Base-by-base conservation (phyloP, 208 protist genomes). In the Leptomonas pyrrhocoris region DNA sequence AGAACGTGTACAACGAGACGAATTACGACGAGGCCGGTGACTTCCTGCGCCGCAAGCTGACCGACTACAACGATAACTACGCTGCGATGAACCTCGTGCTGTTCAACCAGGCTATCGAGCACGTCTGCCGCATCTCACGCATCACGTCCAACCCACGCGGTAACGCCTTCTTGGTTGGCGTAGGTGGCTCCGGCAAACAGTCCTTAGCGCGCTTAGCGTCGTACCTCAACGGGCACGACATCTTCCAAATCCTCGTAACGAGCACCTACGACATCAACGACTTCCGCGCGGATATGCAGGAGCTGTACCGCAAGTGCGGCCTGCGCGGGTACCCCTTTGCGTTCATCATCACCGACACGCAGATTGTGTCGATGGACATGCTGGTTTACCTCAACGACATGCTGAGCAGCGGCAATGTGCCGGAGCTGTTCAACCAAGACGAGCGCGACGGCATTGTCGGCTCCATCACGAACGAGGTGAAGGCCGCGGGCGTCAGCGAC, bases 371-470 rank as follows among this genome's bases (percentile, higher is more conserved):
- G 40, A 89, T 98, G 62, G 84, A 98, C 66, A 98, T 98, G 89
- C 81, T 99, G 15, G 97, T 99, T 46, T 98, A 99, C 77, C 77
- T 99, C 36, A 99, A 99, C 84, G 98, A 98, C 76, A 97, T 99
- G 80, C 85, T 99, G 19, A 96, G 96, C 80, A 95, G 90, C 68
- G 98, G 98, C 21, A 98, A 99, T 66, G 96, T 99, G 25, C 98
- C 98, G 23, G 94, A 98, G 74, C 72, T 98, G 51, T 98, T 98
- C 75, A 94, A 96, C 74, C 90, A 96, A 63, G 95, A 98, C 74
- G 95, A 98, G 74, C 85, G 90, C 54, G 94, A 98, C 50, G 93
- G 91, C 63, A 89, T 97, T 36, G 60, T 96, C 43, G 82, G 87
- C 38, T 94, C 90, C 40, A 92, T 98, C 56, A 92, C 81, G 62